phyloP scores from a whole-genome alignment of 331 rosid genomes.

The Acacia concinna region DNA sequence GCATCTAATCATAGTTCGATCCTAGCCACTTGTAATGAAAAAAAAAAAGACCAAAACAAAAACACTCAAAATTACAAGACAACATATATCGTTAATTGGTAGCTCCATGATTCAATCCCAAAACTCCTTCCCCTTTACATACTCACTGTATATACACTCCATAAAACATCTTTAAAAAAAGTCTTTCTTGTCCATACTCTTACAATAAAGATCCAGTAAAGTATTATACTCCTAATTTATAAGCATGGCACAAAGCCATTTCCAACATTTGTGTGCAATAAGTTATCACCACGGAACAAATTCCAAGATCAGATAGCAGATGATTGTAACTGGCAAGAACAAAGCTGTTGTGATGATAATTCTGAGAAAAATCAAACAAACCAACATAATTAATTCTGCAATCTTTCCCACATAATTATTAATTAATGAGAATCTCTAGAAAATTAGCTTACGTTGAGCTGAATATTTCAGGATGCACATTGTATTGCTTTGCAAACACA shows the following conservation, averaged over 20 bases:
- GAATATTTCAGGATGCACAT: slow-evolving; percentile 62
- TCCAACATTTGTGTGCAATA: not conserved
- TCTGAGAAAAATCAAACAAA: slow-evolving; percentile 36
- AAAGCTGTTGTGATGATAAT: slow-evolving; percentile 52
- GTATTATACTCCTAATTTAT: too few species aligned
- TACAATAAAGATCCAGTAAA: not conserved
- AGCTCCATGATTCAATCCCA: not conserved
- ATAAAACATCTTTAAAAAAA: not conserved
- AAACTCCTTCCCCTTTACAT: not conserved
- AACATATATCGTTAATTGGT: not conserved
- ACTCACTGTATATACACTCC: not conserved
- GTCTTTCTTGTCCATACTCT: not conserved
- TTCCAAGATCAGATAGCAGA: slow-evolving; percentile 50
- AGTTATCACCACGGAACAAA: slow-evolving; percentile 3
- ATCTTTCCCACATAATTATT: not conserved
- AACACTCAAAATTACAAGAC: not conserved
- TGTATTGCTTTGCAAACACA: slow-evolving; percentile 65
- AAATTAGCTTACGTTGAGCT: slow-evolving; percentile 57
- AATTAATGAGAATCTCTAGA: not conserved
- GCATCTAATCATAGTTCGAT: too few species aligned
- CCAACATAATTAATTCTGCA: not conserved
- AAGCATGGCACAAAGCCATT: not conserved
- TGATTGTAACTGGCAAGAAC: slow-evolving; percentile 55
- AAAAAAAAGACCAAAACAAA: not conserved
- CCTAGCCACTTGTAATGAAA: too few species aligned